A percentile compares a stretch with the other conserved stretches of the same genome.
Evolutionary conservation across 345 rosid genomes (phyloP).

Genomic region (Passiflora organensis): DNA sequence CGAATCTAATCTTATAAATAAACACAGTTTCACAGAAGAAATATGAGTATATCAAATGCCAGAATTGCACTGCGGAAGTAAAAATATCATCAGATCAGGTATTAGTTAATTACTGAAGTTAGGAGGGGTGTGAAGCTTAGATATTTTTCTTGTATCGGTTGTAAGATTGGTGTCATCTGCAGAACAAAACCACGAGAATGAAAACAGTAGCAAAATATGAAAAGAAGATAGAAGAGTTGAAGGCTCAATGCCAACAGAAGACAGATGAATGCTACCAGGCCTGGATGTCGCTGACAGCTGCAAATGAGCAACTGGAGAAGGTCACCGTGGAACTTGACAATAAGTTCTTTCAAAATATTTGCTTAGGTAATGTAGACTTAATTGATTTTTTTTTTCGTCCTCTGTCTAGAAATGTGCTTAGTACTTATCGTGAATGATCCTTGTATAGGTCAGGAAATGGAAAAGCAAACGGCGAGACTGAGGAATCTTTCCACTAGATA

Average conservation of each 20-base stretch:
- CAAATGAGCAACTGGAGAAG: constrained; percentile 15
- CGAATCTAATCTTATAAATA: constrained; percentile 1
- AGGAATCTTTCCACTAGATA: constrained; percentile 26
- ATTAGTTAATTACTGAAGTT: neutral
- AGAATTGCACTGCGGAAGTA: constrained; percentile 10
- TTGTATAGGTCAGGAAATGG: constrained; percentile 27
- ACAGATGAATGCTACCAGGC: constrained; percentile 23
- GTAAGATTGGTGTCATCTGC: neutral
- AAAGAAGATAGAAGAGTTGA: constrained; percentile 16
- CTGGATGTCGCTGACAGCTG: constrained; percentile 23
- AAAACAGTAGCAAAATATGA: constrained; percentile 10
- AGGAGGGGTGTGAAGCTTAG: neutral
- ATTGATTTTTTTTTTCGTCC: neutral
- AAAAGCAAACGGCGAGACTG: constrained; percentile 18
- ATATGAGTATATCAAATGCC: constrained; percentile 2
- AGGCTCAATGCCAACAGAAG: constrained; percentile 13
- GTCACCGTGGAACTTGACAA: constrained; percentile 15
- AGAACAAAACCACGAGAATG: constrained; percentile 8
- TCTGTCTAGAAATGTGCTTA: neutral
- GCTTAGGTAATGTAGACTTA: constrained; percentile 8
- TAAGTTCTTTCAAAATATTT: constrained; percentile 12
- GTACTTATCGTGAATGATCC: constrained; percentile 7
- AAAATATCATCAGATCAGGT: constrained; percentile 10
- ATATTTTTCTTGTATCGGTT: neutral
- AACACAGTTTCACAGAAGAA: constrained; percentile 11